Percentiles rank a stretch among this genome's conserved stretches.
Conservation (phyloP, 2,329 filamentous ascomycete species). For the Colletotrichum gigasporum region DNA sequence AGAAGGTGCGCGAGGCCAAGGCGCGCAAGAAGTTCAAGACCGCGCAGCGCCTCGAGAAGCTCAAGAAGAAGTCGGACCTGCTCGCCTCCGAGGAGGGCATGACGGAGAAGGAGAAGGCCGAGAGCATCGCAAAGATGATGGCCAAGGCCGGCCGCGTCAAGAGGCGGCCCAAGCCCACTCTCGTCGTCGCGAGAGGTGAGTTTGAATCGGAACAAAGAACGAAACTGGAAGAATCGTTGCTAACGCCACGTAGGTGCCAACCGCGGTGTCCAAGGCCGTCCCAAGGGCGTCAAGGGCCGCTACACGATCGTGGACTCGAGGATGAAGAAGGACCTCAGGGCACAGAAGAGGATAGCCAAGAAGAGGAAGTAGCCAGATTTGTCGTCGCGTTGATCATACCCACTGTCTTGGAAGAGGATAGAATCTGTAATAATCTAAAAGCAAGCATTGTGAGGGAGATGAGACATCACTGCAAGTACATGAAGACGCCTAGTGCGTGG, state of each 20-base stretch:
- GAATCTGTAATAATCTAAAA: slow-evolving; percentile 23
- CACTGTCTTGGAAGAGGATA: slow-evolving; percentile 2
- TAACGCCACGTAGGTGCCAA: slow-evolving; percentile 58
- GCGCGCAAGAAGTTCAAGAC: slow-evolving; percentile 97
- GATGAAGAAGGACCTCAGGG: slow-evolving; percentile 95
- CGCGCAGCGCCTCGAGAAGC: slow-evolving; percentile 88
- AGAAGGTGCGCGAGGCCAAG: slow-evolving; percentile 97
- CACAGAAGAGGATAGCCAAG: slow-evolving; percentile 81
- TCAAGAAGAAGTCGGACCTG: slow-evolving; percentile 96
- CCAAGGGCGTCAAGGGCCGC: slow-evolving; percentile 90
- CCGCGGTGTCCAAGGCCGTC: slow-evolving; percentile 84
- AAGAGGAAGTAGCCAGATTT: slow-evolving; percentile 64
- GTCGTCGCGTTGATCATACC: slow-evolving; percentile 15
- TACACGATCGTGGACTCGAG: slow-evolving; percentile 97
- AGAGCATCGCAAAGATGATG: slow-evolving; percentile 83
- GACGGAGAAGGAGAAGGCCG: slow-evolving; percentile 96
- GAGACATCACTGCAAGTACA: background rate
- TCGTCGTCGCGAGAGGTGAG: slow-evolving; percentile 85
- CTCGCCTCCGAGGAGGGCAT: slow-evolving; percentile 89
- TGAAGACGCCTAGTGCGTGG: background rate
- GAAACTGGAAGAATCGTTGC: background rate
- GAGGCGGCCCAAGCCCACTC: slow-evolving; percentile 81
- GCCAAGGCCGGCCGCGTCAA: slow-evolving; percentile 86
- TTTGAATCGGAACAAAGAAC: no score
- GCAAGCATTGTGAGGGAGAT: background rate